phyloP scores from a whole-genome alignment of 1,284 basidiomycete species.

The Apiotrichum montevideense region DNA sequence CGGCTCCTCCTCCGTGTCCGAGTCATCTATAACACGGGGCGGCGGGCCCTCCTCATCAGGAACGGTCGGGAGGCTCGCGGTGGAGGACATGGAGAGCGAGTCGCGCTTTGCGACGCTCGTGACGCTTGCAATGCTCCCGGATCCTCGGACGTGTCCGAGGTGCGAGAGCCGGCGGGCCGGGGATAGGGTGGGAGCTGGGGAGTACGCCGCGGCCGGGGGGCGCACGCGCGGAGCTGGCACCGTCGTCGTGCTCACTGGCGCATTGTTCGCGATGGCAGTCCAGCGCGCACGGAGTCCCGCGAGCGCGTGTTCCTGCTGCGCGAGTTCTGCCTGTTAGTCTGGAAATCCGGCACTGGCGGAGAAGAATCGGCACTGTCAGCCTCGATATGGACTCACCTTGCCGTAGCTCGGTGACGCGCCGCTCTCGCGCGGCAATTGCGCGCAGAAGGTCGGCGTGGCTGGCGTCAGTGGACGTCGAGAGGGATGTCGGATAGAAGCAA shows the following conservation, averaged over 20 bases:
- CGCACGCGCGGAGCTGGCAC: neutral
- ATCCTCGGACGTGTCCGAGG: neutral
- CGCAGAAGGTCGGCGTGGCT: conserved; percentile 40
- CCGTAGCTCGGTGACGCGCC: conserved; percentile 35
- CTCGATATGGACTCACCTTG: conserved; percentile 25
- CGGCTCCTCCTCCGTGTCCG: neutral
- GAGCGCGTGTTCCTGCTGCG: conserved; percentile 31
- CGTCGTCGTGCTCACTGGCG: neutral
- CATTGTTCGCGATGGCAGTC: conserved; percentile 28
- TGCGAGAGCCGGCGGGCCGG: no score
- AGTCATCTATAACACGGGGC: neutral
- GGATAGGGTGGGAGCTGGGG: no score
- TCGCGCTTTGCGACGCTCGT: neutral
- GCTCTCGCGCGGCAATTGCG: conserved; percentile 36
- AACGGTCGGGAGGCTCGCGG: conserved; percentile 3
- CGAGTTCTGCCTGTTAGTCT: conserved; percentile 27
- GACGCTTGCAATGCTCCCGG: no score
- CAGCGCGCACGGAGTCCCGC: conserved; percentile 30
- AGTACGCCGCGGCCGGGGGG: neutral
- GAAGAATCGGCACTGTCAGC: no score
- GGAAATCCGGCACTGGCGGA: no score
- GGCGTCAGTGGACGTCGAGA: conserved; percentile 6
- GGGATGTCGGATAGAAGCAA: no score
- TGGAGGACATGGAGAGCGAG: neutral
- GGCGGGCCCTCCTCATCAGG: conserved; percentile 2